These are phyloP conservation scores for Nicotiana knightiana DNA, from an alignment of 257 asterid genomes.

Conservation along the genomic window DNA sequence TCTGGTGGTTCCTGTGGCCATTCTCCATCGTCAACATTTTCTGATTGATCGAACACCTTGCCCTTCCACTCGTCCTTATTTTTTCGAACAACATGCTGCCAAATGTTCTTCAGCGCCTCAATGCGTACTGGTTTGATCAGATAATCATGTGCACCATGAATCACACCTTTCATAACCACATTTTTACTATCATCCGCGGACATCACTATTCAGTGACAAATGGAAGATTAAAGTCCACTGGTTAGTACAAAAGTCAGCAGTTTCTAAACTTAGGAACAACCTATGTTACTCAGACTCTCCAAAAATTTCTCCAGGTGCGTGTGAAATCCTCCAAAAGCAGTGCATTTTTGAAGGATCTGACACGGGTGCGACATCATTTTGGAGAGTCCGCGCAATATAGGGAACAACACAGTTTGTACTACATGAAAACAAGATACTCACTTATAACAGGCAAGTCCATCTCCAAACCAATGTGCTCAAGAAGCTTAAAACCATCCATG, in stretches of 20 bases:
- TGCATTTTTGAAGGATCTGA: too few relatives aligned
- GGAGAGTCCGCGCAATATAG: too few relatives aligned
- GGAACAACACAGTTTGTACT: background rate
- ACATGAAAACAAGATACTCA: conserved; percentile 30
- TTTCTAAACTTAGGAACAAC: background rate
- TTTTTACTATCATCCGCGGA: conserved; percentile 80
- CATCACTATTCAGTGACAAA: conserved; percentile 60
- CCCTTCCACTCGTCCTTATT: conserved; percentile 69
- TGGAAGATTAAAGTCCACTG: background rate
- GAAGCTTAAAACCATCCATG: conserved; percentile 93
- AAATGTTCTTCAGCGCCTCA: conserved; percentile 89
- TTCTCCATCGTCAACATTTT: conserved; percentile 61
- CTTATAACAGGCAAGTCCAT: conserved; percentile 96
- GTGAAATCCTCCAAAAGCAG: too few relatives aligned
- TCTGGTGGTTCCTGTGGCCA: conserved; percentile 45
- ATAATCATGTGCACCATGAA: conserved; percentile 91
- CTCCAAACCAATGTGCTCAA: conserved; percentile 69
- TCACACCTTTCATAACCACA: conserved; percentile 88
- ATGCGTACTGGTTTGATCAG: conserved; percentile 81
- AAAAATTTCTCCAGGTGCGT: too few relatives aligned
- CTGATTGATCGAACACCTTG: conserved; percentile 54
- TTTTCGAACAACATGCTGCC: conserved; percentile 93
- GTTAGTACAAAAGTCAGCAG: background rate
- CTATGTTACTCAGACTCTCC: too few relatives aligned
- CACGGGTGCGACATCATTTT: too few relatives aligned